Conservation (phyloP, 2,329 filamentous ascomycete species). For the Fusarium hostae region DNA sequence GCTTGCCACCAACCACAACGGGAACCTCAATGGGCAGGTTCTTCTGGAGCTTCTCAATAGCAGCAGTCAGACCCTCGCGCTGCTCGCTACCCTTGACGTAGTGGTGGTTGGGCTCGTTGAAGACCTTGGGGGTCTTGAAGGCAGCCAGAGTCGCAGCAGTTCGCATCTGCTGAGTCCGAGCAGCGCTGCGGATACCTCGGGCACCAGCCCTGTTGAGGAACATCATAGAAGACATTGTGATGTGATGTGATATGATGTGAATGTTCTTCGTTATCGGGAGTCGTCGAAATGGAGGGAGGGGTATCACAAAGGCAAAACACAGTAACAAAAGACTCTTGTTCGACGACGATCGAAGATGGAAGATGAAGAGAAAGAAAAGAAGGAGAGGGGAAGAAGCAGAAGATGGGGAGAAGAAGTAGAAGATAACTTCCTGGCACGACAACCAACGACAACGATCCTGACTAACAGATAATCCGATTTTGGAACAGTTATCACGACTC, state of each 20-base stretch:
- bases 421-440: conserved; percentile 5
- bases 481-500: conserved; percentile 26
- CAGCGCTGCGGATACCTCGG: conserved; percentile 47
- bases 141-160: conserved; percentile 73
- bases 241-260: neutral
- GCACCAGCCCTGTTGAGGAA: conserved; percentile 49
- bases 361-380: conserved; percentile 10
- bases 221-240: conserved; percentile 50
- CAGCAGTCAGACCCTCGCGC: conserved; percentile 78
- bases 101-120: conserved; percentile 97
- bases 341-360: conserved; percentile 32
- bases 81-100: conserved; percentile 87
- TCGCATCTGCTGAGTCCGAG: conserved; percentile 47
- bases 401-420: conserved; percentile 9
- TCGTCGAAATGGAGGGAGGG: conserved; percentile 23
- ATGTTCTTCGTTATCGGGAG: conserved; percentile 27
- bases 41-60: conserved; percentile 75
- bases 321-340: conserved; percentile 7
- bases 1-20: conserved; percentile 83
- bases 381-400: neutral
- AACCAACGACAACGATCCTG: conserved; percentile 15
- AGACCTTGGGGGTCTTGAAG: conserved; percentile 87
- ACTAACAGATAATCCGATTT: conserved; percentile 33
- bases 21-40: conserved; percentile 81
- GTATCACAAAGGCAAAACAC: conserved; percentile 39